Base-by-base conservation (phyloP, 139 green algal species). In the Auxenochlorella pyrenoidosa region DNA sequence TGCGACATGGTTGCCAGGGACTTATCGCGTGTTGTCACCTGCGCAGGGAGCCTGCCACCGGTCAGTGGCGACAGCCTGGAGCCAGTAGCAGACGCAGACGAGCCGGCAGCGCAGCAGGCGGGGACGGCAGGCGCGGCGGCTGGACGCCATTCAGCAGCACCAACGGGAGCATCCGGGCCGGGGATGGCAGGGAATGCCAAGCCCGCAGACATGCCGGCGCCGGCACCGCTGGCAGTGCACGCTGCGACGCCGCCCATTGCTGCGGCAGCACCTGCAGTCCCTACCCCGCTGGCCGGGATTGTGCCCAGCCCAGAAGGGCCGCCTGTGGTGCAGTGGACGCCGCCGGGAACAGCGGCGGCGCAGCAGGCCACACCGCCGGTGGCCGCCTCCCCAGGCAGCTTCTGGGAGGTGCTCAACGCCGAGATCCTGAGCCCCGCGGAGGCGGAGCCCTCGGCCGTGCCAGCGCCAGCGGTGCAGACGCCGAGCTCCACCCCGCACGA, bases 381-480 rank as follows among this genome's bases (percentile, higher is more conserved):
- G 30, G 79, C 43, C 5, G 60, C 80, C 40, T 77, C 80, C 5
- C 80, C 80, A 10, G 80, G 80, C 60, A 85, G 80, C 40, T 85
- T 85, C 80, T 47, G 68, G 80, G 80, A 85, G 30, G 41, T 85
- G 21, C 32, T 85, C 41, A 76, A 75, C 5, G 80, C 80, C 3
- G 80, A 85, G 41, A 85, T 85, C 26, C 44, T 60, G 26, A 77
- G 30, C 19, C 41, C 80, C 12, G 30, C 76, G 24, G 47, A 71
- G 15, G 78, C 70, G 4, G n/a, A 16, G 34, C 15, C 24, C 12
- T 6, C 30, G 70, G 15, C 70, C 5, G n/a, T 63, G 24, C 79
- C 79, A 26, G 15, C 26, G 28, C 30, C 26, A 13, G 59, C 28
- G 60, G 59, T 41, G 80, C 80, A 76, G 63, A 28, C 63, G 40